Percentiles rank a stretch among this genome's conserved stretches.
phyloP scores from a whole-genome alignment of 2,329 filamentous ascomycete genomes.

The Aulographum hederae region DNA sequence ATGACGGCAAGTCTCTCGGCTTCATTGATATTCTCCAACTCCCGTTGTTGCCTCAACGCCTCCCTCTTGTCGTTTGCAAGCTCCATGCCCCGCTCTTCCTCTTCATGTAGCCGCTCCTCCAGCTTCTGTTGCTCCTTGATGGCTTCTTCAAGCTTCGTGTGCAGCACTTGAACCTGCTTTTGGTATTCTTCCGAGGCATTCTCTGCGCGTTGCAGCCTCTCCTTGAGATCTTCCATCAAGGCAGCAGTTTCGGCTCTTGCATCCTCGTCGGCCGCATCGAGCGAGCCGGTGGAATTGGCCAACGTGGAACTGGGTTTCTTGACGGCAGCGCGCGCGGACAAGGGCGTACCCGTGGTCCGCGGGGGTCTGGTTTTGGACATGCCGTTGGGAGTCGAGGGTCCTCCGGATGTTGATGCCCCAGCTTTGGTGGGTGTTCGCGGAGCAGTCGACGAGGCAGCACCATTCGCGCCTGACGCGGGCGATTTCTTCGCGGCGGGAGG shows the following conservation, averaged over 20 bases:
- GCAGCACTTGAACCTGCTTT: constrained; percentile 71
- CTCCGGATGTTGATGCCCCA: constrained; percentile 13
- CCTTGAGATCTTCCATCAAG: constrained; percentile 67
- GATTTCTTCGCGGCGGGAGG: no score
- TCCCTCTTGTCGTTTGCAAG: constrained; percentile 77
- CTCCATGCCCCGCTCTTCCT: constrained; percentile 63
- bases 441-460: constrained; percentile 10
- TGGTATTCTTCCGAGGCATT: constrained; percentile 57
- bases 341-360: constrained; percentile 16
- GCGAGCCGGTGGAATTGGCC: constrained; percentile 10
- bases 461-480: constrained; percentile 13
- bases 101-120: constrained; percentile 76
- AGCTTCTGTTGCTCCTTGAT: constrained; percentile 66
- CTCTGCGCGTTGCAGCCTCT: constrained; percentile 67
- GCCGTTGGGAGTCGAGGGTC: constrained; percentile 12
- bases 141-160: constrained; percentile 72
- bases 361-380: constrained; percentile 7
- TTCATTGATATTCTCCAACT: constrained; percentile 87
- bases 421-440: constrained; percentile 14
- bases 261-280: constrained; percentile 31
- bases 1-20: constrained; percentile 71
- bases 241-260: constrained; percentile 63
- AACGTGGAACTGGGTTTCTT: constrained; percentile 15
- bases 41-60: constrained; percentile 62
- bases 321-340: constrained; percentile 20